Evolutionary conservation across 805 yeast genomes (phyloP).

Genomic region (Saccharomycopsis capsularis): DNA sequence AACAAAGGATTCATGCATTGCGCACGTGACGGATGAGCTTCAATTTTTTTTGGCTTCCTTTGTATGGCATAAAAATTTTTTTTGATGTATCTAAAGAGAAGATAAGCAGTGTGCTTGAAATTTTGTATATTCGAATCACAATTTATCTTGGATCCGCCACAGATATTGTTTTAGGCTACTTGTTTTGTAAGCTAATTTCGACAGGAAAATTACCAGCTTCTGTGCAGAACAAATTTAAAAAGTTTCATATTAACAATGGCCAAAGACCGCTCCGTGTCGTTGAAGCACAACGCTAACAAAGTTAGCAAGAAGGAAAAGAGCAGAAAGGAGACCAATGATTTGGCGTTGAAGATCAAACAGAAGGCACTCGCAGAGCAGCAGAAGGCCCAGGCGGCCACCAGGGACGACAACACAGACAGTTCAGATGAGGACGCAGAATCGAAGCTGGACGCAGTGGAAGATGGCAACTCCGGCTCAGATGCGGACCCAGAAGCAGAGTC

Average conservation of each 20-base stretch:
- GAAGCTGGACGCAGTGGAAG: background rate
- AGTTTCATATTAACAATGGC: too few relatives aligned
- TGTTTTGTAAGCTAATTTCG: background rate
- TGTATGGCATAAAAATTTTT: too few relatives aligned
- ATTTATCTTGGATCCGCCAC: too few relatives aligned
- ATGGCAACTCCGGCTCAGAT: background rate
- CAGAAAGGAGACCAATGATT: slow-evolving; percentile 33
- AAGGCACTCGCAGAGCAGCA: slow-evolving; percentile 30
- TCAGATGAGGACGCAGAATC: background rate
- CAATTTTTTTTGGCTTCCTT: background rate
- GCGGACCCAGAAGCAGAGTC: background rate
- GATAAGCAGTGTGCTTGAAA: too few relatives aligned
- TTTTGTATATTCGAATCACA: too few relatives aligned
- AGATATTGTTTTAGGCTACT: background rate
- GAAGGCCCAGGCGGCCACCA: slow-evolving; percentile 11
- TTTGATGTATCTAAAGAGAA: too few relatives aligned
- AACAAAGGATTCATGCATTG: too few relatives aligned
- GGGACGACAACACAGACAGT: slow-evolving; percentile 3
- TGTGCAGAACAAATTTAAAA: too few relatives aligned
- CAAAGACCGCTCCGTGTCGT: too few relatives aligned
- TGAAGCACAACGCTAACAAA: background rate
- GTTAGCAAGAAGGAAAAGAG: slow-evolving; percentile 24
- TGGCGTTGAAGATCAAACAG: slow-evolving; percentile 50
- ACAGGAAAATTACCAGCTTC: too few relatives aligned
- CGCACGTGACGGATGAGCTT: background rate